phyloP scores from a whole-genome alignment of 768 basidiomycete genomes.

The Kwoniella sp. region DNA sequence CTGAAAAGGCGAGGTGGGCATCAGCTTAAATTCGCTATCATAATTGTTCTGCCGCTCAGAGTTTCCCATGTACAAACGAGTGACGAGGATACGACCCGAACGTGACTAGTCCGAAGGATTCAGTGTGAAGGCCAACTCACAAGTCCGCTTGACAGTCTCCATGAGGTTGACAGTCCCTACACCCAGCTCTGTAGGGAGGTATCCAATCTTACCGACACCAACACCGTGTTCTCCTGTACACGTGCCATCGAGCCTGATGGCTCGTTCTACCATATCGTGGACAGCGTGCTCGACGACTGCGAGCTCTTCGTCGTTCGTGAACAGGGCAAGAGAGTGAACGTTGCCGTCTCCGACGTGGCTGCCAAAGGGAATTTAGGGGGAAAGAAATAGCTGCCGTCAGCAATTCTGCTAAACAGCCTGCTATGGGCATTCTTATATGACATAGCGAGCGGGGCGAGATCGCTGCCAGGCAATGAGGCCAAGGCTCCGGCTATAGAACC shows the following conservation, averaged over 20 bases:
- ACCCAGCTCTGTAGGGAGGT: slow-evolving; percentile 80
- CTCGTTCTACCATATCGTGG: slow-evolving; percentile 57
- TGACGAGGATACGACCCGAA: too few species aligned
- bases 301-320: slow-evolving; percentile 45
- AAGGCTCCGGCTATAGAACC: too few species aligned
- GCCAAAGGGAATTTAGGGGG: too few species aligned
- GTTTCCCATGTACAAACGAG: not conserved
- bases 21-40: too few species aligned
- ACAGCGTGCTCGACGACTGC: slow-evolving; percentile 51
- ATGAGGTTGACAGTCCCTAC: slow-evolving; percentile 78
- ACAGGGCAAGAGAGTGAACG: slow-evolving; percentile 57
- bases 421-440: too few species aligned
- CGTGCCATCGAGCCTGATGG: slow-evolving; percentile 58
- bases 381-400: not conserved
- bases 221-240: slow-evolving; percentile 75
- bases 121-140: slow-evolving; percentile 31
- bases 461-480: too few species aligned
- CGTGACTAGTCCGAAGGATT: slow-evolving; percentile 56
- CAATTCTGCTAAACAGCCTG: slow-evolving; percentile 4
- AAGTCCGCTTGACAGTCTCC: slow-evolving; percentile 75
- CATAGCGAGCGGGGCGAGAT: too few species aligned
- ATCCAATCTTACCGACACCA: slow-evolving; percentile 82
- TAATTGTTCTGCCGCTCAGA: not conserved
- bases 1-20: slow-evolving; percentile 26
- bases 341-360: slow-evolving; percentile 58